Evolutionary conservation across 306 rosid genomes (phyloP).

Genomic region (Psophocarpus tetragonolobus): DNA sequence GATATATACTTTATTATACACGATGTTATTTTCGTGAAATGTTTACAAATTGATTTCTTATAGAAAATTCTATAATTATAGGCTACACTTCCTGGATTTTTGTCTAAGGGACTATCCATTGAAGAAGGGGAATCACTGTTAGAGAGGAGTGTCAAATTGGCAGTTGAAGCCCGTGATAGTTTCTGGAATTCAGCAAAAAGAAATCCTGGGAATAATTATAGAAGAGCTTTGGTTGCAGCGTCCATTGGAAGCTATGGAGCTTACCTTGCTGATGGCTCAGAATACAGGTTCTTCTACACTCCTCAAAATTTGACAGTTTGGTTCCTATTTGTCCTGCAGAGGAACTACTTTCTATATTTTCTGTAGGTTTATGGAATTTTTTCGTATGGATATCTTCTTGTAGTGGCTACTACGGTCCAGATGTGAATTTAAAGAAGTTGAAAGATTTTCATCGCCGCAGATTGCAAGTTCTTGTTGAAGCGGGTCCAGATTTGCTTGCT

Average conservation of each 20-base stretch:
- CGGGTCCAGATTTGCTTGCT: conserved; percentile 85
- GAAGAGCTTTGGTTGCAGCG: conserved; percentile 81
- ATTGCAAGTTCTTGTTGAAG: conserved; percentile 75
- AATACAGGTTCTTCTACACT: conserved; percentile 60
- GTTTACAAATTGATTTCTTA: neutral
- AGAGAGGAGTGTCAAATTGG: conserved; percentile 70
- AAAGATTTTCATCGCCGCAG: conserved; percentile 90
- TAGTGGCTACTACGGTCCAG: conserved; percentile 74
- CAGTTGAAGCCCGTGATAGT: conserved; percentile 79
- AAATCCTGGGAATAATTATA: conserved; percentile 49
- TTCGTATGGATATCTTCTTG: conserved; percentile 2
- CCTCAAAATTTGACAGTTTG: neutral
- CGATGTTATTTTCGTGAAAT: neutral
- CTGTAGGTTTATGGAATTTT: neutral
- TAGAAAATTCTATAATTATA: conserved; percentile 14
- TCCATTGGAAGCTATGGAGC: conserved; percentile 96
- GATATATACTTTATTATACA: neutral
- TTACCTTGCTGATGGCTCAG: conserved; percentile 97
- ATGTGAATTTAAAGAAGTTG: conserved; percentile 65
- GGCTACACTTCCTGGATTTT: conserved; percentile 84
- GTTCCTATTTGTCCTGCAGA: neutral
- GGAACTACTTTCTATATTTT: neutral
- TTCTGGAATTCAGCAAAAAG: conserved; percentile 59
- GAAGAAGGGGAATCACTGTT: conserved; percentile 71
- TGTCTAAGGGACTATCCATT: conserved; percentile 65